Conservation (phyloP, 1,284 basidiomycete genomes). For the Uromyces viciae-fabae region DNA sequence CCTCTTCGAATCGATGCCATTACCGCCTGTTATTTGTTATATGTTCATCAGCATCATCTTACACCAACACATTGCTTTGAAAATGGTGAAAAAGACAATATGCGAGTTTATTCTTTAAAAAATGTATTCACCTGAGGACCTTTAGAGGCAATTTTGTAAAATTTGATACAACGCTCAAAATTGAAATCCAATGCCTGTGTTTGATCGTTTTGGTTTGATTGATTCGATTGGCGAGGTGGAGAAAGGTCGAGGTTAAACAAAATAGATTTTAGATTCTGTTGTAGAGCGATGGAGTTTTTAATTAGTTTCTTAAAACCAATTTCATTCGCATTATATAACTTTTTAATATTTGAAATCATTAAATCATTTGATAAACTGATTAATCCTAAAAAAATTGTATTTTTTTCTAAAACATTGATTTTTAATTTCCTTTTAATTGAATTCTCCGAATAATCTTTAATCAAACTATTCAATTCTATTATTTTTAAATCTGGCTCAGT, state of each 20-base stretch:
- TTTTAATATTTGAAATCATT: conserved; percentile 70
- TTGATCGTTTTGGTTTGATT: not conserved
- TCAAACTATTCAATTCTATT: conserved; percentile 76
- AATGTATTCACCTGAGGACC: conserved; percentile 40
- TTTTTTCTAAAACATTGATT: conserved; percentile 56
- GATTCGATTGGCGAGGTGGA: conserved; percentile 46
- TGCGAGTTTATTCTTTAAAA: no score
- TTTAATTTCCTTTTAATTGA: conserved; percentile 64
- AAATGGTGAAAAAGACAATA: not conserved
- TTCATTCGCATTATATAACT: conserved; percentile 68
- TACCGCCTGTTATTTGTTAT: conserved; percentile 6
- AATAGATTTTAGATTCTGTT: conserved; percentile 78
- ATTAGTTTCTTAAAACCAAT: conserved; percentile 82
- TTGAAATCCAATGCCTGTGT: conserved; percentile 61
- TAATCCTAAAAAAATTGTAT: conserved; percentile 74
- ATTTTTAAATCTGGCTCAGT: conserved; percentile 86
- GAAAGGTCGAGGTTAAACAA: conserved; percentile 55
- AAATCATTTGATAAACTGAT: conserved; percentile 80
- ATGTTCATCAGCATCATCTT: not conserved
- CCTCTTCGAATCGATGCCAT: conserved; percentile 39
- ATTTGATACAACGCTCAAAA: conserved; percentile 71
- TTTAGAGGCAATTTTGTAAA: conserved; percentile 64
- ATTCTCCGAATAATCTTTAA: conserved; percentile 70
- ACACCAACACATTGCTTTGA: not conserved
- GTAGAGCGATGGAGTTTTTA: conserved; percentile 83